Percentiles rank a stretch among this genome's conserved stretches.
phyloP scores from a whole-genome alignment of 768 basidiomycete genomes.

The Lactarius deliciosus region DNA sequence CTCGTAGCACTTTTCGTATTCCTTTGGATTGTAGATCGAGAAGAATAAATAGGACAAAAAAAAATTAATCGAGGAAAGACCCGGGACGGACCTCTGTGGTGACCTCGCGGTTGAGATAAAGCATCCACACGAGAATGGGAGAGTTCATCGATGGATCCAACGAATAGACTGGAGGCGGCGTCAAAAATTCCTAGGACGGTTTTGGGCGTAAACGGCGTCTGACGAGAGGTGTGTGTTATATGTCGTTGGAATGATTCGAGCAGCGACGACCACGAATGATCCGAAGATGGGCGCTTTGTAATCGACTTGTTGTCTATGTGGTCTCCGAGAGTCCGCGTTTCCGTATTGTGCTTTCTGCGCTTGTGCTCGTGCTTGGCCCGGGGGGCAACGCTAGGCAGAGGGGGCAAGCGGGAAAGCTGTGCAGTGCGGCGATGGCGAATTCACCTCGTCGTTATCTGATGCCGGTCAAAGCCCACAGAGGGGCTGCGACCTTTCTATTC shows the following conservation, averaged over 20 bases:
- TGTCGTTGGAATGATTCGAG: conserved; percentile 13
- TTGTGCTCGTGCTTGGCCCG: conserved; percentile 5
- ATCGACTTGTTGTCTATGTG: not conserved
- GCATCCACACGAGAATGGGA: conserved; percentile 78
- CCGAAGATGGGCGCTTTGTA: conserved; percentile 24
- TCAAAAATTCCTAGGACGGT: conserved; percentile 24
- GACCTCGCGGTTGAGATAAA: conserved; percentile 73
- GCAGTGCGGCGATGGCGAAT: not conserved
- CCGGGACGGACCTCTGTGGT: conserved; percentile 52
- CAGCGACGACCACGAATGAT: conserved; percentile 13
- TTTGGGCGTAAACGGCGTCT: conserved; percentile 19
- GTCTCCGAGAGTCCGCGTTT: not conserved
- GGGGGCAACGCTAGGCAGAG: not conserved
- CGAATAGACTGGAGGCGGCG: conserved; percentile 16
- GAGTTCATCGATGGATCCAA: conserved; percentile 44
- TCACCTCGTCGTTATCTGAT: conserved; percentile 25
- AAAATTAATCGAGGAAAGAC: no score
- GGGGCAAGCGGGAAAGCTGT: not conserved
- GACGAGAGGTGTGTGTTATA: conserved; percentile 14
- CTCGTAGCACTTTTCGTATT: conserved; percentile 67
- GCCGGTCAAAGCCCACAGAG: conserved; percentile 7
- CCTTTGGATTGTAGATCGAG: conserved; percentile 42
- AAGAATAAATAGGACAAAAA: not conserved
- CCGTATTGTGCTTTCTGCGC: not conserved
- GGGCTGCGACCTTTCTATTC: not conserved